A percentile compares a stretch with the other conserved stretches of the same genome.
phyloP scores from a whole-genome alignment of 176 grass and related monocot species.

The maize (Zea mays) region DNA sequence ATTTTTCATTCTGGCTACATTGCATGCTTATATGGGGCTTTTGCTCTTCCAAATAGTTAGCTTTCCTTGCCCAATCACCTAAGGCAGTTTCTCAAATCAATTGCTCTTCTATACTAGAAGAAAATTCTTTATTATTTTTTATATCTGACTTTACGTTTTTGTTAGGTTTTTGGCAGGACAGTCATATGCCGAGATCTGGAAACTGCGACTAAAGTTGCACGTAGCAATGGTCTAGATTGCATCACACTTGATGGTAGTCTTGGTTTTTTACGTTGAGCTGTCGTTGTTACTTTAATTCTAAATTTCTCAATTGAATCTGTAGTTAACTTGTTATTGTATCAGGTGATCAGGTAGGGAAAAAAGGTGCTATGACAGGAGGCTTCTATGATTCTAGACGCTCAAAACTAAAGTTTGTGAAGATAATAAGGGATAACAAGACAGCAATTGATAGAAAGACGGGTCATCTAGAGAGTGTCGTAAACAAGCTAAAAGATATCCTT shows the following conservation, averaged over 20 bases:
- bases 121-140: conserved; percentile 9
- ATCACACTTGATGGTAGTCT: conserved; percentile 87
- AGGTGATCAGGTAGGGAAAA: conserved; percentile 95
- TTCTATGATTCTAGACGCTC: conserved; percentile 96
- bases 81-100: conserved; percentile 31
- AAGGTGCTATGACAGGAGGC: conserved; percentile 99
- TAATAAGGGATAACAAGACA: conserved; percentile 71
- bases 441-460: conserved; percentile 66
- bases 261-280: conserved; percentile 17
- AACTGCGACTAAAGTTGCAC: conserved; percentile 85
- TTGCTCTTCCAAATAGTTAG: conserved; percentile 4
- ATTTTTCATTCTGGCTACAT: conserved; percentile 19
- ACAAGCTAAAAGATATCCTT: conserved; percentile 92
- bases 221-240: conserved; percentile 84
- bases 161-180: conserved; percentile 97
- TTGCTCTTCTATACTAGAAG: conserved; percentile 15
- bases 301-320: conserved; percentile 27
- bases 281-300: conserved; percentile 35
- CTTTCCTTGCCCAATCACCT: conserved; percentile 28
- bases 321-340: conserved; percentile 30
- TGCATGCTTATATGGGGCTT: conserved; percentile 19
- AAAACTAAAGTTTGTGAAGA: conserved; percentile 89
- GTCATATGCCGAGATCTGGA: conserved; percentile 97
- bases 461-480: conserved; percentile 72
- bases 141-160: conserved; percentile 38